Conservation (phyloP, 1,284 basidiomycete genomes). For the Puccinia brachypodii region DNA sequence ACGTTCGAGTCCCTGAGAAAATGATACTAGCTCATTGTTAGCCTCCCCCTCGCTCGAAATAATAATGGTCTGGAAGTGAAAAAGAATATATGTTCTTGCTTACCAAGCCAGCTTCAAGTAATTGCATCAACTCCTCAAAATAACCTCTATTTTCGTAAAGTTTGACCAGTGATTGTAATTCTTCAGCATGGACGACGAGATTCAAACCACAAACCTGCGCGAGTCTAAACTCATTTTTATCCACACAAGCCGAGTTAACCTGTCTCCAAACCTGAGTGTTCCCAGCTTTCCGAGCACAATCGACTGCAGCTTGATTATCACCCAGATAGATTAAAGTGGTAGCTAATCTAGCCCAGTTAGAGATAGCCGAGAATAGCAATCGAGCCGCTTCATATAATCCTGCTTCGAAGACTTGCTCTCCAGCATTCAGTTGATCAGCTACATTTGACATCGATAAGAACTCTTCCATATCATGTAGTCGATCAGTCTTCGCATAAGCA, state of each 20-base stretch:
- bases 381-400: slow-evolving; percentile 97
- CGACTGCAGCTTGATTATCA: slow-evolving; percentile 96
- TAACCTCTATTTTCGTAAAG: slow-evolving; percentile 88
- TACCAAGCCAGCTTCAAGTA: slow-evolving; percentile 91
- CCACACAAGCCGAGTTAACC: slow-evolving; percentile 96
- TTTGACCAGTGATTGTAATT: slow-evolving; percentile 75
- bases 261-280: slow-evolving; percentile 99
- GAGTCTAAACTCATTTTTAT: slow-evolving; percentile 93
- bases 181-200: slow-evolving; percentile 92
- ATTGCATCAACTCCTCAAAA: slow-evolving; percentile 87
- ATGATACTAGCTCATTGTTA: no score
- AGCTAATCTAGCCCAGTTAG: slow-evolving; percentile 96
- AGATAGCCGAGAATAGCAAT: slow-evolving; percentile 91
- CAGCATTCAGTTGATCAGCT: slow-evolving; percentile 70
- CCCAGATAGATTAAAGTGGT: slow-evolving; percentile 98
- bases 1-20: slow-evolving; percentile 68
- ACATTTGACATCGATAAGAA: slow-evolving; percentile 99
- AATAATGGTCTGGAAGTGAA: not conserved
- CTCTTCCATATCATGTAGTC: slow-evolving; percentile 98
- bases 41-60: not conserved
- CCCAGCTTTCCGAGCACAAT: slow-evolving; percentile 96
- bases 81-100: no score
- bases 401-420: slow-evolving; percentile 99
- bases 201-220: slow-evolving; percentile 98
- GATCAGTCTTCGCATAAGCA: slow-evolving; percentile 94